Evolutionary conservation across 2,329 filamentous ascomycete genomes (phyloP).

Genomic region (Dissoconium aciculare): DNA sequence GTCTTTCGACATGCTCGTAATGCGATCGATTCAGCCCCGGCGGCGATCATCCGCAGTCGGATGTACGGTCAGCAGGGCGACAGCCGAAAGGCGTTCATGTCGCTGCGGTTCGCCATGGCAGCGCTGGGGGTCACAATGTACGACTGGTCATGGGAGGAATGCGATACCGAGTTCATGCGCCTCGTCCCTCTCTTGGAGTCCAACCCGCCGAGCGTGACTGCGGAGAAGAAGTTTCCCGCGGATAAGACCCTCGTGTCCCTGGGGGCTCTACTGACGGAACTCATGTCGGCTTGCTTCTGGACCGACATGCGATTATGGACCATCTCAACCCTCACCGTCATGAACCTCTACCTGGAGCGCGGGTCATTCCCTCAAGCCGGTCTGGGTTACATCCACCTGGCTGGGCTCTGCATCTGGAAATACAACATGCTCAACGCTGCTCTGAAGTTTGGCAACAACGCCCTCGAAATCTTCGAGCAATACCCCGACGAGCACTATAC

Average conservation of each 20-base stretch:
- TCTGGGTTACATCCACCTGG: conserved; percentile 52
- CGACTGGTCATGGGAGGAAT: conserved; percentile 56
- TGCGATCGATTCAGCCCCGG: conserved; percentile 65
- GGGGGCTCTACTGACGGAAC: conserved; percentile 48
- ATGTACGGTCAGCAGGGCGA: conserved; percentile 64
- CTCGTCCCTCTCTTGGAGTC: conserved; percentile 17
- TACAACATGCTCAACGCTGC: conserved; percentile 59
- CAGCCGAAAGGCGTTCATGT: conserved; percentile 50
- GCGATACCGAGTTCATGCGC: conserved; percentile 56
- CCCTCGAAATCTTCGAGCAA: conserved; percentile 48
- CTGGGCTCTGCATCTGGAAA: conserved; percentile 50
- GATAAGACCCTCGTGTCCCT: conserved; percentile 45
- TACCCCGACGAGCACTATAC: conserved; percentile 49
- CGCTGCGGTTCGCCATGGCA: conserved; percentile 54
- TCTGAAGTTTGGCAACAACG: conserved; percentile 47
- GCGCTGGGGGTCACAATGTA: conserved; percentile 55
- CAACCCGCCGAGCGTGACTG: conserved; percentile 6
- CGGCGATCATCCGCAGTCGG: conserved; percentile 68
- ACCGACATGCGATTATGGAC: conserved; percentile 58
- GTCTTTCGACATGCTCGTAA: conserved; percentile 58
- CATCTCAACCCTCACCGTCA: conserved; percentile 50
- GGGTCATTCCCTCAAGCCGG: conserved; percentile 57
- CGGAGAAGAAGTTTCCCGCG: conserved; percentile 27
- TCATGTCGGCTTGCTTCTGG: conserved; percentile 46
- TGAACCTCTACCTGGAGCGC: conserved; percentile 47